Evolutionary conservation across 2,329 filamentous ascomycete species (phyloP).

Genomic region (Apiospora hydei): DNA sequence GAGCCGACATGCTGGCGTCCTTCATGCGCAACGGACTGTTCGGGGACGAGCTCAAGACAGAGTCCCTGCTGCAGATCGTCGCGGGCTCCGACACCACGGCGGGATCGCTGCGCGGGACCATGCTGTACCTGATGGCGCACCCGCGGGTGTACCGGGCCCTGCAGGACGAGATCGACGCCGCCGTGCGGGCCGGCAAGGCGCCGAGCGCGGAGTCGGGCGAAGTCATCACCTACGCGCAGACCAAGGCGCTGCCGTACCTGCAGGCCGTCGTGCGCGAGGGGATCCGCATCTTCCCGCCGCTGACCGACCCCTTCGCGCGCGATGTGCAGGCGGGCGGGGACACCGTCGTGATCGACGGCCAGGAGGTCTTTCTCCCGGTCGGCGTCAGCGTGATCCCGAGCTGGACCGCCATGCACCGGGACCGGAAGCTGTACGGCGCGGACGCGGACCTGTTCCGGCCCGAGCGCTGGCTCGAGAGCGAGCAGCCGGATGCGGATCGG

Average conservation of each 20-base stretch:
- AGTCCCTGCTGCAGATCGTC: constrained; percentile 37
- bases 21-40: constrained; percentile 54
- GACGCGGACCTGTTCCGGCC: constrained; percentile 28
- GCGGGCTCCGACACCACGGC: constrained; percentile 59
- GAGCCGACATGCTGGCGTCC: constrained; percentile 25
- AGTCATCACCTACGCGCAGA: constrained; percentile 33
- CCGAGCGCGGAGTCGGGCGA: constrained; percentile 30
- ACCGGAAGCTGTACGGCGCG: constrained; percentile 24
- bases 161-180: constrained; percentile 52
- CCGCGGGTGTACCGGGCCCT: constrained; percentile 53
- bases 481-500: constrained; percentile 27
- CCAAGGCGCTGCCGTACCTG: background rate
- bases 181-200: constrained; percentile 37
- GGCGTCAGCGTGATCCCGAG: constrained; percentile 27
- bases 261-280: constrained; percentile 30
- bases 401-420: constrained; percentile 24
- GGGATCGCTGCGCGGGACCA: constrained; percentile 54
- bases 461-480: constrained; percentile 26
- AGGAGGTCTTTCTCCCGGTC: constrained; percentile 25
- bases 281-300: constrained; percentile 26
- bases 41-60: constrained; percentile 50
- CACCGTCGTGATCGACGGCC: constrained; percentile 23
- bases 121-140: constrained; percentile 56
- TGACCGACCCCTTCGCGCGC: constrained; percentile 25
- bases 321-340: constrained; percentile 27